Base-by-base conservation (phyloP, 2,329 filamentous ascomycete species). In the Scorias spongiosa region DNA sequence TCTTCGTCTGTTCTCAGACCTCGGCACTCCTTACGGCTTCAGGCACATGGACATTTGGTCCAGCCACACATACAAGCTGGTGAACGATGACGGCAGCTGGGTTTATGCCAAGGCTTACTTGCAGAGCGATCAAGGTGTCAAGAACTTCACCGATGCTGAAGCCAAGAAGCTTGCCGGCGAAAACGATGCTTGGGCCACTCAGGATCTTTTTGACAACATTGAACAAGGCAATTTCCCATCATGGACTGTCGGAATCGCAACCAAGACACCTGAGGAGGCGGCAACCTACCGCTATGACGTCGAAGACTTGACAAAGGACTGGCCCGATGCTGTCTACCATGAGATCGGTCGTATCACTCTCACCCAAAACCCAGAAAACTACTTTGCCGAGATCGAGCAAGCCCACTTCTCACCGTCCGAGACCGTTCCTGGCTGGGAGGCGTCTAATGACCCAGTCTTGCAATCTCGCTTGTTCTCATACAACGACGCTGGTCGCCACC, bases 361-460 rank as follows among this genome's bases (percentile, higher is more conserved):
- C 7, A 74, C 72, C 57, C 72, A 71, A 55, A 74, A 74, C 55
- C 69, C 69, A 0, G 68, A 72, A 47, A 69, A 72, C 55, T 74
- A 65, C 55, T 63, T 68, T 49, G 60, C 64, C 10, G 70, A 75
- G 46, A 65, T 72, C 28, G 69, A 72, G 49, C 67, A 72, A 48
- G 65, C 66, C 0, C 68, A 69, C 36, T 74, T 74, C 58, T 71
- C 67, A 0, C 69, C 71, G 0, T 65, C 66, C 5, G 66, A 62
- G 51, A 68, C 72, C 60, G 66, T 72, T 0, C 70, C 70, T 0
- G 71, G 72, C 14, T 67, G 72, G 40, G 69, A 69, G 42, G 64
- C 69, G 48, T 66, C 64, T 1, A 62, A 66, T 1, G 68, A 72
- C 45, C 66, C 65, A 9, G 54, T 72, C 2, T 58, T 73, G 4